Percentiles rank a stretch among this genome's conserved stretches.
Evolutionary conservation across 257 asterid species (phyloP).

Genomic region (Penstemon newberryi): DNA sequence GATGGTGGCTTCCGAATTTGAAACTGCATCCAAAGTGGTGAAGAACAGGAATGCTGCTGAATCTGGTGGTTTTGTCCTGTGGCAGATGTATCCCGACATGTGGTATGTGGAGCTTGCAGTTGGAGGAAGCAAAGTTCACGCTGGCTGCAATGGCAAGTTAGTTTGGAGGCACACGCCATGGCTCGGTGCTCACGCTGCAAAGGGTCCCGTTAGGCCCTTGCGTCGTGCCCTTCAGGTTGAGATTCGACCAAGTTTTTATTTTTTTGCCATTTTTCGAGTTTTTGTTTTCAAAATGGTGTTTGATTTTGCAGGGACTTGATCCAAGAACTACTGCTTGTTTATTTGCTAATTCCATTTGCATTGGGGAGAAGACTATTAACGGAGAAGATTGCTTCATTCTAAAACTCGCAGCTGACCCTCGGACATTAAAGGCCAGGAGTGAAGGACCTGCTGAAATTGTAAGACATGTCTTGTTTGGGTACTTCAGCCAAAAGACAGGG

Average conservation of each 20-base stretch:
- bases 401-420: conserved; percentile 71
- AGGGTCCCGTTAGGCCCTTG: conserved; percentile 80
- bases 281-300: neutral
- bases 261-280: neutral
- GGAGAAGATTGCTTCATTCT: conserved; percentile 87
- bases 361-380: conserved; percentile 77
- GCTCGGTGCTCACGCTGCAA: conserved; percentile 85
- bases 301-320: conserved; percentile 70
- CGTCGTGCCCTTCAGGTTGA: conserved; percentile 86
- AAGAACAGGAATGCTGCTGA: conserved; percentile 69
- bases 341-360: conserved; percentile 74
- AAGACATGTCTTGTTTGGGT: conserved; percentile 77
- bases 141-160: conserved; percentile 81
- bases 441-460: conserved; percentile 89
- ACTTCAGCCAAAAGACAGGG: conserved; percentile 87
- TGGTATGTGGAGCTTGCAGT: conserved; percentile 88
- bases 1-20: conserved; percentile 82
- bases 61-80: conserved; percentile 74
- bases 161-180: conserved; percentile 91
- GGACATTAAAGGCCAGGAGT: conserved; percentile 68
- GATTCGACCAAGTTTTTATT: neutral
- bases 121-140: conserved; percentile 81
- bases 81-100: conserved; percentile 90
- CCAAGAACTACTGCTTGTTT: conserved; percentile 77
- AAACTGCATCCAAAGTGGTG: conserved; percentile 68